Base-by-base conservation (phyloP, 208 protist species). In the Acanthamoeba quina region DNA sequence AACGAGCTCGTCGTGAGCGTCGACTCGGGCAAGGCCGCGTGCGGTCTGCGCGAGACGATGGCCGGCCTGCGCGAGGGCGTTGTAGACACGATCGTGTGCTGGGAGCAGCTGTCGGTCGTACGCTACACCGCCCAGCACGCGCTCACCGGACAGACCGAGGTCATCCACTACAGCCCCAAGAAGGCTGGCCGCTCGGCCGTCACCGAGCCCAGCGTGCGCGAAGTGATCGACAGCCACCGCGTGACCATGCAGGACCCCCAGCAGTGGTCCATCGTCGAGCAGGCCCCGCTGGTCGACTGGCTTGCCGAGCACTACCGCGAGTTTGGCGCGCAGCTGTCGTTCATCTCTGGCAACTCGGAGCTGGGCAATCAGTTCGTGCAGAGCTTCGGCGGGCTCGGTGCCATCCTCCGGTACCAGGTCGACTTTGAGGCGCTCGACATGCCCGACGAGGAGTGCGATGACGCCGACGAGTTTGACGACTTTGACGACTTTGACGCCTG, bases 361-460 rank as follows among this genome's bases (percentile, higher is more conserved):
- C 58, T 72, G 34, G 85, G 85, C 85, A 37, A 44, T n/a, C 85
- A 91, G 85, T 91, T 91, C 56, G 64, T 91, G 47, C 54, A 72
- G 52, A 72, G 60, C 58, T 91, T 91, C 31, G 85, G 85, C 34
- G 85, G 85, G 47, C 34, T 91, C 31, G 85, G 85, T 26, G 85
- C 58, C 37, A 52, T 91, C 44, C 58, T 91, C 13, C 5, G 80
- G 3, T 88, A 88, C 58, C 68, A 6, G 34, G 68, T 76, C 34
- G 68, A 76, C 68, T 76, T 76, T 47, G 80, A 88, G 54, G 24
- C 54, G 80, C 29, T 64, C 58, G 58, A 66, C 58, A 66, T 66
- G 58, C 58, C 58, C 58, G 58, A 31, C 80, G 52, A 88, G 21
- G 49, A 88, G 24, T 31, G 58, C 26, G 10, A 37, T 44, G 80